Conservation (phyloP, 805 yeast genomes). For the Saccharomycopsis selenospora region DNA sequence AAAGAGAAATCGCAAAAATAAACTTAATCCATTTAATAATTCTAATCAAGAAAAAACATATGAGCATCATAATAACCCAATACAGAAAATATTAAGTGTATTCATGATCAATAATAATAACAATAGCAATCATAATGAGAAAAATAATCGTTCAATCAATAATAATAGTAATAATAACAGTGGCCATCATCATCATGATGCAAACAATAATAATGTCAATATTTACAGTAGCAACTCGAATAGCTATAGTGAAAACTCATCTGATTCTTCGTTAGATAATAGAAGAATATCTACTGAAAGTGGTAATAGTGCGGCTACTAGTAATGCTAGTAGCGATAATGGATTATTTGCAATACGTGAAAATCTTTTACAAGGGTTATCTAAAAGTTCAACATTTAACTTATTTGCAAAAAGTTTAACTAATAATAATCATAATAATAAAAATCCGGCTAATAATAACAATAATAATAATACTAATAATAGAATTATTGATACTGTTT, state of each 20-base stretch:
- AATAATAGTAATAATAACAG: not conserved
- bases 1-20: not conserved
- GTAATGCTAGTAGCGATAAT: conserved; percentile 9
- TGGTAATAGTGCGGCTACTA: not conserved
- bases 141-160: not conserved
- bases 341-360: conserved; percentile 19
- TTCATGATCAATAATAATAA: not conserved
- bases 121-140: not conserved
- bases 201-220: not conserved
- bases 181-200: not conserved
- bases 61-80: not conserved
- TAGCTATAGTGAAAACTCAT: not conserved
- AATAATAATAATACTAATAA: conserved; percentile 1
- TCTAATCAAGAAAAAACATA: not conserved
- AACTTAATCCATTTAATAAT: not conserved
- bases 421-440: not conserved
- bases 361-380: conserved; percentile 12
- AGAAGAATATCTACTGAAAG: conserved; percentile 3
- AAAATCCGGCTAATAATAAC: not conserved
- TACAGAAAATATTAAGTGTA: not conserved
- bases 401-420: not conserved
- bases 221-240: not conserved
- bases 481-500: conserved; percentile 21
- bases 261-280: not conserved
- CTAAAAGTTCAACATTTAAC: not conserved